Base-by-base conservation (phyloP, 179 eudicot species). In the Beta macrorhiza region DNA sequence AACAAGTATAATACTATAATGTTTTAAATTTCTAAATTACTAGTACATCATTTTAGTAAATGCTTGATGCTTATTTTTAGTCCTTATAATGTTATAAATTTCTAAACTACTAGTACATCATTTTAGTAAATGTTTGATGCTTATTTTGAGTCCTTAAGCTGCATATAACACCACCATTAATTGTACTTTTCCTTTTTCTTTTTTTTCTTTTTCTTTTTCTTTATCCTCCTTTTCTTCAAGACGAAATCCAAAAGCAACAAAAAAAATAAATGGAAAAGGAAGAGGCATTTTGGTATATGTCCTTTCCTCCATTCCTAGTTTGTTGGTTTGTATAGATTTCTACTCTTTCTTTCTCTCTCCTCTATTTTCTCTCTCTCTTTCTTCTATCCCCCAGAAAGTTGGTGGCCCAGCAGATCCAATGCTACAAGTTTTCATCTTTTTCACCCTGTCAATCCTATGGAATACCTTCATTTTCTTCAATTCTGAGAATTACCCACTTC, bases 401-500 rank as follows among this genome's bases (percentile, higher is more conserved):
- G 76, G 76, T 69, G 74, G 56, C 78, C 80, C 85, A 78, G 74
- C 68, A 82, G 85, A 82, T 82, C 85, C 82, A 82, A 72, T 82
- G 85, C 69, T 78, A 68, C 78, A 78, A 82, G 61, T 77, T 72
- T 63, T 49, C 63, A 56, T 63, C 65, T 51, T 77, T 59, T 70
- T 58, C 42, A 45, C 20, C 25, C 13, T 49, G 62, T 80, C 79
- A 81, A 75, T 81, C 44, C 42, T 5, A 74, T 81, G 47, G 17
- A 29, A 67, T 22, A 17, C 68, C 51, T 75, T 59, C 80, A 45
- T 74, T 81, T 76, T 82, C 55, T 32, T 57, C 10, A 19, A 16
- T n/a, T 75, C 22, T 67, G 11, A 76, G 61, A 29, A 10, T 22
- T 29, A 77, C 56, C 77, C 64, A 77, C 69, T 76, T 76, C 77